phyloP scores from a whole-genome alignment of 1,284 basidiomycete genomes.

The Leccinum subfulvum region DNA sequence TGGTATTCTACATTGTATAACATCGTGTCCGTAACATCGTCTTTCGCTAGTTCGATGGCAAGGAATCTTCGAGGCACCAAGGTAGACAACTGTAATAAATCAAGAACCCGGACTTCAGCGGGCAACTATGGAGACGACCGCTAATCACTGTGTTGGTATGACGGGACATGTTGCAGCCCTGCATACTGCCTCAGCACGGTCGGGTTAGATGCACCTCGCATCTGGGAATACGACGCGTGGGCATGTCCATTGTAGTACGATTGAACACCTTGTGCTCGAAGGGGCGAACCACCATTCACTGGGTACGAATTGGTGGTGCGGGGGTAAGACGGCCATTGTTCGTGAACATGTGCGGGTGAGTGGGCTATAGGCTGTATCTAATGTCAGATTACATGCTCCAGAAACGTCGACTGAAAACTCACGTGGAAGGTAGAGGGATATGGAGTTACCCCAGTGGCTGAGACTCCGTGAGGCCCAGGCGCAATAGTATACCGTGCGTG shows the following conservation, averaged over 20 bases:
- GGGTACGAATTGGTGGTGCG: slow-evolving; percentile 23
- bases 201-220: slow-evolving; percentile 24
- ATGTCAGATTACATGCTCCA: not conserved
- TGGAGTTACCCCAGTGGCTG: slow-evolving; percentile 18
- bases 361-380: slow-evolving; percentile 22
- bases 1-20: slow-evolving; percentile 31
- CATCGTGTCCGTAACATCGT: slow-evolving; percentile 12
- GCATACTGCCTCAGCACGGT: slow-evolving; percentile 27
- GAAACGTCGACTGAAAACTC: not conserved
- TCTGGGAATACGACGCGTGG: slow-evolving; percentile 30
- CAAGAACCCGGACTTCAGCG: slow-evolving; percentile 5
- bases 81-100: slow-evolving; percentile 13
- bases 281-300: slow-evolving; percentile 20
- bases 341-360: slow-evolving; percentile 20
- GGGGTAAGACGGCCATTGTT: slow-evolving; percentile 33
- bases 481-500: slow-evolving; percentile 21
- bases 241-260: slow-evolving; percentile 32
- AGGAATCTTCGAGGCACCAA: not conserved
- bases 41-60: slow-evolving; percentile 4
- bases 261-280: slow-evolving; percentile 24
- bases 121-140: not conserved
- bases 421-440: slow-evolving; percentile 31
- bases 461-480: slow-evolving; percentile 16
- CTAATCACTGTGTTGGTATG: slow-evolving; percentile 35
- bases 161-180: slow-evolving; percentile 29